These are phyloP conservation scores for Coelastrella sp. DNA, from an alignment of 139 green algal species.

Conservation along the genomic window DNA sequence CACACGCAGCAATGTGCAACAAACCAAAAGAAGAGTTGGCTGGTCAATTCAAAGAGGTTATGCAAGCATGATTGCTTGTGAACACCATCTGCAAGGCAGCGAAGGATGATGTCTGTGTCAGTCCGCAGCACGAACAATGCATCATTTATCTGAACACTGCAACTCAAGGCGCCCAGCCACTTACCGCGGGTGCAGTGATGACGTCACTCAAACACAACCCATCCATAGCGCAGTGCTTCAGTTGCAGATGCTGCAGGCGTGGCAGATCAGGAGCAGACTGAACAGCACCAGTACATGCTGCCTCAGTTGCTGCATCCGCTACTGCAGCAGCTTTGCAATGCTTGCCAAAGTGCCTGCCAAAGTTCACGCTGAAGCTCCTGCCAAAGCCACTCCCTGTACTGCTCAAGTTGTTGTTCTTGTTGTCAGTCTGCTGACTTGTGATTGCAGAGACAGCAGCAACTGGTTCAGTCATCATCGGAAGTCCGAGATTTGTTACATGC, in stretches of 20 bases:
- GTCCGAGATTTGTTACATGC: neutral
- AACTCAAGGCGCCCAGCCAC: too few relatives aligned
- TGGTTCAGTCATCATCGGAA: neutral
- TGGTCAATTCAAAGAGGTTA: too few relatives aligned
- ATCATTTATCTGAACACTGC: too few relatives aligned
- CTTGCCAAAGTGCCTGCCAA: constrained; percentile 5
- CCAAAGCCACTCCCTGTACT: neutral
- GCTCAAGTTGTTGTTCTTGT: neutral
- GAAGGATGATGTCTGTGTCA: too few relatives aligned
- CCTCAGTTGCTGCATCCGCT: neutral
- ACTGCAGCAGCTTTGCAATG: neutral
- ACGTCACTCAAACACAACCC: constrained; percentile 17
- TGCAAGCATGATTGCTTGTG: too few relatives aligned
- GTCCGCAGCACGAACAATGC: too few relatives aligned
- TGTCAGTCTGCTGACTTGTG: neutral
- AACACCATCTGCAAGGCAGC: too few relatives aligned
- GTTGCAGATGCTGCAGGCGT: constrained; percentile 38
- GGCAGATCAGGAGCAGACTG: neutral
- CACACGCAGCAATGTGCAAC: too few relatives aligned
- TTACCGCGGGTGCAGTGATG: constrained; percentile 21
- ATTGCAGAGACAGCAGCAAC: neutral
- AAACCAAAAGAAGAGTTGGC: too few relatives aligned
- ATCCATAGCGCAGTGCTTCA: constrained; percentile 47
- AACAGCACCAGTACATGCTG: neutral
- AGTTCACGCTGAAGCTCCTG: constrained; percentile 8